Conservation (phyloP, 2,329 filamentous ascomycete species). For the Beauveria rudraprayagi region DNA sequence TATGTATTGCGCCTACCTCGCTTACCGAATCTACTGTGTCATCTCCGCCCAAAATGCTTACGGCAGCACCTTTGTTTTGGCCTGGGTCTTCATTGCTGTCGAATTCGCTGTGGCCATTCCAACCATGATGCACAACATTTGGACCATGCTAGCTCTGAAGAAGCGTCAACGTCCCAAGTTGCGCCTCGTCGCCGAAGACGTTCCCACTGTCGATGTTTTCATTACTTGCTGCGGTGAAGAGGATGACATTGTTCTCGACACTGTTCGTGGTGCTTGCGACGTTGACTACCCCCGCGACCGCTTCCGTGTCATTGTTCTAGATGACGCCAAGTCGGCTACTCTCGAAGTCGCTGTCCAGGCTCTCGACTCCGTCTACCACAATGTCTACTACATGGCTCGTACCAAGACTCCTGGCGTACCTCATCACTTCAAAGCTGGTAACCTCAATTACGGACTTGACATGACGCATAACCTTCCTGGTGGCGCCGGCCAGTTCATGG, state of each 20-base stretch:
- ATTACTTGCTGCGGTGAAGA: slow-evolving; percentile 52
- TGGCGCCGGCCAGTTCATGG: slow-evolving; percentile 49
- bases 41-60: slow-evolving; percentile 39
- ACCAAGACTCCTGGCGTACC: slow-evolving; percentile 39
- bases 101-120: slow-evolving; percentile 47
- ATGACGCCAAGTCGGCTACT: slow-evolving; percentile 41
- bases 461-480: slow-evolving; percentile 42
- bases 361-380: slow-evolving; percentile 33
- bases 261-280: slow-evolving; percentile 44
- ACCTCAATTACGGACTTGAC: slow-evolving; percentile 53
- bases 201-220: slow-evolving; percentile 49
- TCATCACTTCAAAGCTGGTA: slow-evolving; percentile 56
- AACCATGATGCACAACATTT: slow-evolving; percentile 47
- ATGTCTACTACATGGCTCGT: slow-evolving; percentile 46
- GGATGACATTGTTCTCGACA: slow-evolving; percentile 48
- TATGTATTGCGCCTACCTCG: slow-evolving; percentile 43
- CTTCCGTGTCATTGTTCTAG: slow-evolving; percentile 47
- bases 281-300: slow-evolving; percentile 46
- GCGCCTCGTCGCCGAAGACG: slow-evolving; percentile 37
- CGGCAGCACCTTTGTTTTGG: slow-evolving; percentile 35
- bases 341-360: slow-evolving; percentile 33
- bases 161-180: slow-evolving; percentile 45
- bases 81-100: slow-evolving; percentile 50
- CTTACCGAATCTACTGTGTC: slow-evolving; percentile 43
- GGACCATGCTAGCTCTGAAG: slow-evolving; percentile 50